A percentile compares a stretch with the other conserved stretches of the same genome.
phyloP scores from a whole-genome alignment of 371 early-diverging fungal species.

The Mortierella sp. region DNA sequence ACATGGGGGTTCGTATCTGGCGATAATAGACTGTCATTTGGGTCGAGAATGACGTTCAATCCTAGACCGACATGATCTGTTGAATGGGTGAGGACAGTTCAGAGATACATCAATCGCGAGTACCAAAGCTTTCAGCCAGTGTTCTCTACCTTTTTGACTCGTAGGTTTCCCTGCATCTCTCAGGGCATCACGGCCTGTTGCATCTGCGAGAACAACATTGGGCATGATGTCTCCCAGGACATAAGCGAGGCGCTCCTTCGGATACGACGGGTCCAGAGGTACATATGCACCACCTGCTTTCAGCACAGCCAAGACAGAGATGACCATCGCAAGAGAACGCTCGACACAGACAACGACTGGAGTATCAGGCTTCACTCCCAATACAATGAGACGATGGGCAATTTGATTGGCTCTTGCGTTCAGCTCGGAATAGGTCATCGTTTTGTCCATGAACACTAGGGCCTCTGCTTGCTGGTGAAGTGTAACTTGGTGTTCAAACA shows the following conservation, averaged over 20 bases:
- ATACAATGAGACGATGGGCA: constrained; percentile 5
- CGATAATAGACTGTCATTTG: neutral
- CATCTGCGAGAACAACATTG: neutral
- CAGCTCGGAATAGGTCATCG: constrained; percentile 12
- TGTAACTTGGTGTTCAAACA: constrained; percentile 16
- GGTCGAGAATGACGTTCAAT: too few relatives aligned
- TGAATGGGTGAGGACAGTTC: too few relatives aligned
- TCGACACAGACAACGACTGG: constrained; percentile 8
- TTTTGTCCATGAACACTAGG: constrained; percentile 7
- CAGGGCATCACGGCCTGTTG: neutral
- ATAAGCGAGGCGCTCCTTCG: neutral
- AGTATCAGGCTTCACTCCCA: constrained; percentile 8
- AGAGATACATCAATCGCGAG: too few relatives aligned
- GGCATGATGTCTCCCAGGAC: neutral
- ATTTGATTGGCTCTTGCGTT: constrained; percentile 4
- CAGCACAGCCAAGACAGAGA: constrained; percentile 6
- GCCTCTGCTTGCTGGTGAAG: neutral
- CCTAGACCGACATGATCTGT: too few relatives aligned
- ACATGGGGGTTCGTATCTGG: neutral
- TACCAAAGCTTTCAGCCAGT: too few relatives aligned
- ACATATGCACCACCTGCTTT: constrained; percentile 23
- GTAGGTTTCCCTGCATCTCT: too few relatives aligned
- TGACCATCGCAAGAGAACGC: constrained; percentile 10
- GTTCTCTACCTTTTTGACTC: too few relatives aligned
- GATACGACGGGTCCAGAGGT: constrained; percentile 7